These are phyloP conservation scores for Colletotrichum sp. DNA, from an alignment of 2,329 filamentous ascomycete species.

Conservation along the genomic window DNA sequence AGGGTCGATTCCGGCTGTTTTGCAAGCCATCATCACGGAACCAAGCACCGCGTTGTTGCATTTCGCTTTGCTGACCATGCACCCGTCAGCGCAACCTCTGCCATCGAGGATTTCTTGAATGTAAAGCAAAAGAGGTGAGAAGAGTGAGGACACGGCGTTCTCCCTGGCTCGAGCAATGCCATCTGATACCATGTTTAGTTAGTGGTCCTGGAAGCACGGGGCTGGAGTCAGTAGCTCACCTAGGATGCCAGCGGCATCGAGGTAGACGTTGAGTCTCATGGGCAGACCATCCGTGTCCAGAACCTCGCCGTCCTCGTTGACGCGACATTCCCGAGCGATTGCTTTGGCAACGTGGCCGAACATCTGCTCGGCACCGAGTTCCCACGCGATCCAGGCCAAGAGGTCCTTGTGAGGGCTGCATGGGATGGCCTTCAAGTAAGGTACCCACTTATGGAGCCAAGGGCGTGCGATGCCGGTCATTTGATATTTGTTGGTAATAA, in stretches of 20 bases:
- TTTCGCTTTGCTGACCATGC: no score
- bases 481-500: neutral
- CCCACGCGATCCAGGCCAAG: neutral
- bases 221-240: neutral
- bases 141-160: neutral
- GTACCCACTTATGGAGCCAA: neutral
- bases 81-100: fast-evolving
- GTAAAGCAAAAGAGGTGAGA: neutral
- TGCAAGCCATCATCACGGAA: neutral
- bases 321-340: neutral
- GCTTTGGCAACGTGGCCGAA: neutral
- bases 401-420: neutral
- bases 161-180: neutral
- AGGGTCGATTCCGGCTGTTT: neutral
- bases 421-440: neutral
- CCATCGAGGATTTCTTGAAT: neutral
- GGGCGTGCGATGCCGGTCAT: neutral
- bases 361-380: neutral
- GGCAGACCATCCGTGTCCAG: neutral
- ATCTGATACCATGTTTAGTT: neutral
- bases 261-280: neutral
- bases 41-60: neutral
- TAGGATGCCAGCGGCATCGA: neutral
- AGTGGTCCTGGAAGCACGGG: neutral
- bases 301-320: neutral